Evolutionary conservation across 164 flowering plant genomes (phyloP).

Genomic region (Stephania cephalantha): DNA sequence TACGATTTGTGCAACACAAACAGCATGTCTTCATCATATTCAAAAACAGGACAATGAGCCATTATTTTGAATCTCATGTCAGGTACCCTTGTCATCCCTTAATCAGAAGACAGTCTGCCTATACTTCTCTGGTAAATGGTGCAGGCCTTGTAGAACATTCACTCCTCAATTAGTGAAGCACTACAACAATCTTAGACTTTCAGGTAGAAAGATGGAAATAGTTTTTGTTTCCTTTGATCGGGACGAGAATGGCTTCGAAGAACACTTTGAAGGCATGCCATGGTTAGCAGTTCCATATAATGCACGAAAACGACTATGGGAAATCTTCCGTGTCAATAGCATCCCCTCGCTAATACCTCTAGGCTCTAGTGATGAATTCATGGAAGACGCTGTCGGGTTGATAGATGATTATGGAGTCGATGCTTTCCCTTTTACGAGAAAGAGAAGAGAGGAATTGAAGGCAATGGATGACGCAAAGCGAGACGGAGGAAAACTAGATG

Average conservation of each 20-base stretch:
- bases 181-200: slow-evolving; percentile 29
- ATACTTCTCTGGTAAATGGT: slow-evolving; percentile 59
- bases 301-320: slow-evolving; percentile 21
- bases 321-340: slow-evolving; percentile 23
- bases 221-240: slow-evolving; percentile 46
- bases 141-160: slow-evolving; percentile 51
- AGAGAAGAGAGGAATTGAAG: slow-evolving; percentile 38
- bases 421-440: slow-evolving; percentile 45
- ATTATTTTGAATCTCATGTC: neutral
- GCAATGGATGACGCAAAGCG: slow-evolving; percentile 34
- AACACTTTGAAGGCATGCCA: slow-evolving; percentile 47
- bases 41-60: neutral
- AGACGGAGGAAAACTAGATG: slow-evolving; percentile 33
- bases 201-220: slow-evolving; percentile 32
- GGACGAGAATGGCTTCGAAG: slow-evolving; percentile 32
- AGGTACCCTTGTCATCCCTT: slow-evolving; percentile 37
- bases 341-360: slow-evolving; percentile 45
- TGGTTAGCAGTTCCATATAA: slow-evolving; percentile 59
- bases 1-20: too few relatives aligned
- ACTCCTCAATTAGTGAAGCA: slow-evolving; percentile 37
- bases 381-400: slow-evolving; percentile 30
- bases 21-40: too few relatives aligned
- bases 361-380: slow-evolving; percentile 15
- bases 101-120: slow-evolving; percentile 39
- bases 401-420: slow-evolving; percentile 51